These are phyloP conservation scores for Leucosporidium yakuticum DNA, from an alignment of 768 basidiomycete genomes.

Conservation along the genomic window DNA sequence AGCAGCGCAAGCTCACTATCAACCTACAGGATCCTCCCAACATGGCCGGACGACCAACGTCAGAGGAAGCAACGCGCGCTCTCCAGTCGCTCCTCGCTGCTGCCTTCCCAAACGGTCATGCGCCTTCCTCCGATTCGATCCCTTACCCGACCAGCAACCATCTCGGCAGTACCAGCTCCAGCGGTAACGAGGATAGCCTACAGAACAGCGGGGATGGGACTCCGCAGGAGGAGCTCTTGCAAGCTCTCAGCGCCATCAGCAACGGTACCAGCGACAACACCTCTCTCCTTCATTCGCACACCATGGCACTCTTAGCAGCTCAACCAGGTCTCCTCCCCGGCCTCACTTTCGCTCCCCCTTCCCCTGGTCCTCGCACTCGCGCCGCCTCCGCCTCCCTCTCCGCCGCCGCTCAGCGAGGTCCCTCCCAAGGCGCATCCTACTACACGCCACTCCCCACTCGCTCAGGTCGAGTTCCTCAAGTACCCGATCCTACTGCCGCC, in stretches of 20 bases:
- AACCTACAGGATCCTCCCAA: no score
- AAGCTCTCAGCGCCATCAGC: neutral
- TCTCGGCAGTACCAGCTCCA: no score
- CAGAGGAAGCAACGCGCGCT: neutral
- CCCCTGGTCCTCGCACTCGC: no score
- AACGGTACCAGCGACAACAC: neutral
- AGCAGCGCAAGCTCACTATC: no score
- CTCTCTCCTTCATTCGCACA: neutral
- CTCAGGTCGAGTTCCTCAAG: neutral
- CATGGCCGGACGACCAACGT: no score
- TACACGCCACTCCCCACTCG: neutral
- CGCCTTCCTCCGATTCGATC: neutral
- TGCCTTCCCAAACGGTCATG: neutral
- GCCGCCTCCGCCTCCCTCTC: no score
- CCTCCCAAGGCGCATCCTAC: no score
- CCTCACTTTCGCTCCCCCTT: no score
- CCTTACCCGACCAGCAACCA: no score
- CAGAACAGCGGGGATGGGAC: neutral
- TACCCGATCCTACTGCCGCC: neutral
- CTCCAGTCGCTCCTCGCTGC: neutral
- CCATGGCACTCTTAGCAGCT: neutral
- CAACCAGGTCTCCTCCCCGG: neutral
- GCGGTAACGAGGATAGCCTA: neutral
- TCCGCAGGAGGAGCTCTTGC: neutral
- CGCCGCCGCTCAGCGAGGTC: no score